These are phyloP conservation scores for Vitellaria paradoxa DNA, from an alignment of 179 eudicot genomes.

Conservation along the genomic window DNA sequence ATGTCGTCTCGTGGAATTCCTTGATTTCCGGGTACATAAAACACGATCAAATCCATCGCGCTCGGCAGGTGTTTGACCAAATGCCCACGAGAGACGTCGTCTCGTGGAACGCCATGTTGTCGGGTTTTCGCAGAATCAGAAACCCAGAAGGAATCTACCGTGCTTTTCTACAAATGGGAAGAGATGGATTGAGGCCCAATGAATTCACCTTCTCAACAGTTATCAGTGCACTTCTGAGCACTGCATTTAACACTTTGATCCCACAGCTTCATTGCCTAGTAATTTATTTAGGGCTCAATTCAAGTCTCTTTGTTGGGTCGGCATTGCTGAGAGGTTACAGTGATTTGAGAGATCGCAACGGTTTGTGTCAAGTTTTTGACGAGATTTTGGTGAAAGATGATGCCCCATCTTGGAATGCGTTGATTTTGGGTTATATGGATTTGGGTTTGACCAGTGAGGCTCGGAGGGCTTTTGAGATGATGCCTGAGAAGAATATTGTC, in stretches of 20 bases:
- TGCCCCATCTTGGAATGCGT: conserved; percentile 56
- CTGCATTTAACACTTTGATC: conserved; percentile 34
- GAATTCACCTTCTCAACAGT: conserved; percentile 54
- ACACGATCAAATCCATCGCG: conserved; percentile 29
- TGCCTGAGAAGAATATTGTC: conserved; percentile 52
- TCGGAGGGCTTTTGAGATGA: conserved; percentile 42
- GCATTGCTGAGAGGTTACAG: conserved; percentile 65
- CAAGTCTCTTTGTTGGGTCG: conserved; percentile 55
- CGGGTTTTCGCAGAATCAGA: conserved; percentile 38
- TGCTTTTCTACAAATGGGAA: conserved; percentile 35
- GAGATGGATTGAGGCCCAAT: conserved; percentile 39
- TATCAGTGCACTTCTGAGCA: conserved; percentile 36
- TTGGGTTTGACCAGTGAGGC: conserved; percentile 52
- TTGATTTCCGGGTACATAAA: conserved; percentile 44
- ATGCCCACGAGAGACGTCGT: conserved; percentile 71
- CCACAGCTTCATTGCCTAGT: conserved; percentile 66
- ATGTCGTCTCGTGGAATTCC: conserved; percentile 60
- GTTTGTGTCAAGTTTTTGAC: conserved; percentile 45
- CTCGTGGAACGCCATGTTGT: conserved; percentile 66
- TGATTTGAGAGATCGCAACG: conserved; percentile 30
- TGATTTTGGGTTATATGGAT: conserved; percentile 74
- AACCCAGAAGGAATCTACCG: conserved; percentile 25
- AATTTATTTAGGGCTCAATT: conserved; percentile 31
- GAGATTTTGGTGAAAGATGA: conserved; percentile 41
- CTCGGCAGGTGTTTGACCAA: conserved; percentile 59